These are phyloP conservation scores for Dendrobium huoshanense DNA, from an alignment of 106 monocot species.

Conservation along the genomic window DNA sequence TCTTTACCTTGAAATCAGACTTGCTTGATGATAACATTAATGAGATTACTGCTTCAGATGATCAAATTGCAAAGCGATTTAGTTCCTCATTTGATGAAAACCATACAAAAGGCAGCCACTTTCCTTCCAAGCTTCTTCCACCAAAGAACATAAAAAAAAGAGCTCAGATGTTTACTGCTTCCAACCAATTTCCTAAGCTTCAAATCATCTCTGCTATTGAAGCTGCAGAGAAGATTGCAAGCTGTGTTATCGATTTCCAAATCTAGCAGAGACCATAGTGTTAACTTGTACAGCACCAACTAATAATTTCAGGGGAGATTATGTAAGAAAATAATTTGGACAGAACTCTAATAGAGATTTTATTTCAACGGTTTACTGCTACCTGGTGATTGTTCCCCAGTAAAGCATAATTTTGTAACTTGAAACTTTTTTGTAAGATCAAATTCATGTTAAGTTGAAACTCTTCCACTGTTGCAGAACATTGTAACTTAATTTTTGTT, in stretches of 20 bases:
- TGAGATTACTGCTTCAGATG: neutral
- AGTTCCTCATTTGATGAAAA: neutral
- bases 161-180: neutral
- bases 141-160: neutral
- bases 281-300: conserved; percentile 2
- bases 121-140: neutral
- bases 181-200: neutral
- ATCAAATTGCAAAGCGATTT: neutral
- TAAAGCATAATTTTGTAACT: no score
- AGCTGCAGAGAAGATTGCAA: conserved; percentile 29
- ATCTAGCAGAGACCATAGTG: conserved; percentile 8
- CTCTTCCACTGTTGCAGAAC: no score
- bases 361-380: no score
- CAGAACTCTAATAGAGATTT: no score
- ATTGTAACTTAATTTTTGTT: no score
- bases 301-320: neutral
- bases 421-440: no score
- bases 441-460: no score
- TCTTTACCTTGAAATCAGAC: neutral
- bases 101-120: no score
- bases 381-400: no score
- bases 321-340: no score
- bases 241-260: conserved; percentile 39
- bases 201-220: conserved; percentile 10
- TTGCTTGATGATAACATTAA: neutral